Conservation (phyloP, 345 rosid species). For the Turritis glabra region DNA sequence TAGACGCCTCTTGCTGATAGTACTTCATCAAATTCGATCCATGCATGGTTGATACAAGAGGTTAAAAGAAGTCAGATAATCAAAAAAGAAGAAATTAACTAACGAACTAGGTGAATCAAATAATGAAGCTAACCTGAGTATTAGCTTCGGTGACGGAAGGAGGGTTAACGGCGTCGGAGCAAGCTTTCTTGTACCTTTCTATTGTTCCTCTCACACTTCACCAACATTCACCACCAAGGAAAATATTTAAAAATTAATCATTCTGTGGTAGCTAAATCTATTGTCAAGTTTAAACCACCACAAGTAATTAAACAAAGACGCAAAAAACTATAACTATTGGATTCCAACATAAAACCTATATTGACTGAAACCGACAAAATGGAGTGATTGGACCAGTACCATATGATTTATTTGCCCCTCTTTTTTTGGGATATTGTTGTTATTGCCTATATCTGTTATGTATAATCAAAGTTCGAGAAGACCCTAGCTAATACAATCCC, state of each 20-base stretch:
- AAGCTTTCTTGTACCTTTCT: slow-evolving; percentile 86
- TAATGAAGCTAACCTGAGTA: slow-evolving; percentile 60
- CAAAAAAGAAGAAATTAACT: background rate
- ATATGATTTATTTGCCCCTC: background rate
- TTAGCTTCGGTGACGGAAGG: slow-evolving; percentile 75
- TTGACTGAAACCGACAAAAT: background rate
- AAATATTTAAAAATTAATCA: background rate
- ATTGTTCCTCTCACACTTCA: slow-evolving; percentile 81
- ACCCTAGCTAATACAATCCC: background rate
- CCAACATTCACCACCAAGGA: background rate
- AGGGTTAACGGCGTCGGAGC: slow-evolving; percentile 57
- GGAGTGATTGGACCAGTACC: background rate
- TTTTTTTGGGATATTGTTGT: background rate
- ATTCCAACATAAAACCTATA: background rate
- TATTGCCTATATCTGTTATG: background rate
- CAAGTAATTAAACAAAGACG: background rate
- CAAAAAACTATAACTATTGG: background rate
- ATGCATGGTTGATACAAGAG: background rate
- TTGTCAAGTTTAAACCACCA: background rate
- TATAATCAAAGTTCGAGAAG: background rate
- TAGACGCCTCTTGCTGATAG: slow-evolving; percentile 90
- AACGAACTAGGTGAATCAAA: background rate
- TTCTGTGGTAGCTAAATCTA: background rate
- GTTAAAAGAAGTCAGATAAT: background rate
- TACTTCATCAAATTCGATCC: slow-evolving; percentile 41